Percentiles rank a stretch among this genome's conserved stretches.
These are phyloP conservation scores for Hymenoscyphus occultus DNA, from an alignment of 2,329 filamentous ascomycete species.

Conservation along the genomic window DNA sequence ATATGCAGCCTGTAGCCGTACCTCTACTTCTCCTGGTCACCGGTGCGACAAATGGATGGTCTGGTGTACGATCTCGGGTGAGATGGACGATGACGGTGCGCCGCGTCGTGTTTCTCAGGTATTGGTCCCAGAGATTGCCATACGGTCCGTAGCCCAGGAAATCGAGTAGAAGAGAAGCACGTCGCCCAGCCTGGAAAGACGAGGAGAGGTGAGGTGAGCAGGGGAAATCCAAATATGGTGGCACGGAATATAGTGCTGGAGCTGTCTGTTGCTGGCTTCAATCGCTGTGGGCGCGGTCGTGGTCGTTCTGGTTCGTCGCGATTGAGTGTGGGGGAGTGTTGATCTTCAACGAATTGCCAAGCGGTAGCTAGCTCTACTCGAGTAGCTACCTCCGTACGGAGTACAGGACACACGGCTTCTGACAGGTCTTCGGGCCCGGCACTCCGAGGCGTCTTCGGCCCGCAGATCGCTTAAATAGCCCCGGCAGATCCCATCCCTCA, in stretches of 20 bases:
- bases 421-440: neutral
- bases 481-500: neutral
- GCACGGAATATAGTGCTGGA: neutral
- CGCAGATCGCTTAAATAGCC: slow-evolving; percentile 6
- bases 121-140: slow-evolving; percentile 26
- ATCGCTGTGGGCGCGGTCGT: neutral
- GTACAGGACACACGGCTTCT: neutral
- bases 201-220: neutral
- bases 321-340: too few relatives aligned
- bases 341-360: too few relatives aligned
- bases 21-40: neutral
- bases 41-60: neutral
- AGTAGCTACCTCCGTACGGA: too few relatives aligned
- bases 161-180: slow-evolving; percentile 29
- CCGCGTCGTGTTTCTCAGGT: slow-evolving; percentile 27
- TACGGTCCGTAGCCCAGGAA: slow-evolving; percentile 11
- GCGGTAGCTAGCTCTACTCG: too few relatives aligned
- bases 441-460: slow-evolving; percentile 1
- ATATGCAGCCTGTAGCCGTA: neutral
- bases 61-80: slow-evolving; percentile 2
- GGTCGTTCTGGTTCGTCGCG: too few relatives aligned
- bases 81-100: slow-evolving; percentile 1
- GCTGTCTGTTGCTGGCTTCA: neutral
- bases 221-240: neutral
- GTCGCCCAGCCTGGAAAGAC: slow-evolving; percentile 18